Conservation (phyloP, 305 asterid species). For the Fraxinus xanthoxyloides region DNA sequence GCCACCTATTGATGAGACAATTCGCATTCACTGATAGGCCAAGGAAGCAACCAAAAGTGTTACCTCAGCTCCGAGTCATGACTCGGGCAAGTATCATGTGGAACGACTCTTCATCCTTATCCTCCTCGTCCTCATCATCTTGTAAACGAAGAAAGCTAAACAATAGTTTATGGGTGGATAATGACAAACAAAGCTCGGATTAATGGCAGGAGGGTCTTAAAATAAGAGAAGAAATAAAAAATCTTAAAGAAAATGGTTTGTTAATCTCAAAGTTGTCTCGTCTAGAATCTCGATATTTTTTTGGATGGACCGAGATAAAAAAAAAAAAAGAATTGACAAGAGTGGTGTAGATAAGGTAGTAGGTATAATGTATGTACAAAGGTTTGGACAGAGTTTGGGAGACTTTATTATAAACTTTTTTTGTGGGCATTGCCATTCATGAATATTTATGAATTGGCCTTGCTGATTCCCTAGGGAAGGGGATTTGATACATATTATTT, state of each 20-base stretch:
- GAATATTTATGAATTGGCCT: slow-evolving; percentile 35
- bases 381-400: slow-evolving; percentile 25
- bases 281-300: slow-evolving; percentile 52
- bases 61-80: slow-evolving; percentile 77
- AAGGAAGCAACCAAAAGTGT: slow-evolving; percentile 57
- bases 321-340: slow-evolving; percentile 33
- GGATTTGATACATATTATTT: slow-evolving; percentile 59
- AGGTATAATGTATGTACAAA: slow-evolving; percentile 26
- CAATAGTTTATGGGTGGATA: slow-evolving; percentile 50
- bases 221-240: slow-evolving; percentile 8
- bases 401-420: slow-evolving; percentile 30
- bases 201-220: slow-evolving; percentile 15
- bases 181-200: slow-evolving; percentile 49
- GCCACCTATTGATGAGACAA: slow-evolving; percentile 50
- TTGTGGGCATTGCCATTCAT: slow-evolving; percentile 43
- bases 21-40: slow-evolving; percentile 22
- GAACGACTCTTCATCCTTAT: slow-evolving; percentile 41
- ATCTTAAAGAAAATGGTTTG: slow-evolving; percentile 31
- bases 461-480: slow-evolving; percentile 83
- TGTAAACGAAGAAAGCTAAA: slow-evolving; percentile 69
- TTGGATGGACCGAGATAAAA: slow-evolving; percentile 37
- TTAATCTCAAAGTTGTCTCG: slow-evolving; percentile 36
- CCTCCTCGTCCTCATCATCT: slow-evolving; percentile 52
- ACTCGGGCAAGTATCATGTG: slow-evolving; percentile 47
- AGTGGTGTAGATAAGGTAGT: slow-evolving; percentile 55